Evolutionary conservation across 306 rosid species (phyloP), one percentile per base, ranked within the genome.

Genomic region (Sindora glabra): DNA sequence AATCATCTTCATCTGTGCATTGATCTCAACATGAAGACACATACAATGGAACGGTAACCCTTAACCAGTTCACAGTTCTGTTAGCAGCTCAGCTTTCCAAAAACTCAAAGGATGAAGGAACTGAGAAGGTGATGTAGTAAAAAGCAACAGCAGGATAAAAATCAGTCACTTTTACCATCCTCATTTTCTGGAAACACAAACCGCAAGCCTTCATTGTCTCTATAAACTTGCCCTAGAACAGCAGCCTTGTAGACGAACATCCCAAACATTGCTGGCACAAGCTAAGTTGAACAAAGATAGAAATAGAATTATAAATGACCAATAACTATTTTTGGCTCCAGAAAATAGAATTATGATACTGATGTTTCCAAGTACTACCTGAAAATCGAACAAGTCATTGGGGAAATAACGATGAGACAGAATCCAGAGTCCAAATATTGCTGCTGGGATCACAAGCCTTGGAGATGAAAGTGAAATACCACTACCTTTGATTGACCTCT

Each of bases 221-320:
- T 79, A 59, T 91, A 87, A 32, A 85, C 96, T 85, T 91, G 98
- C 41, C 81, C 87, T 36, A 91, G 88, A 22, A 52, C 84, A 39
- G 95, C 98, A 56, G 90, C 98, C 76, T 91, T 91, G 72, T 91
- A 85, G 48, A 85, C 98, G 61, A 91, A 83, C 96, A 91, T 69
- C 69, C 98, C 98, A 52, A 88, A 62, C 89, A 88, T 88, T 26
- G 98, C 98, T 8, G 98, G 98, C 59, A 84, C 91, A 67, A 91
- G 71, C 98, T 91, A 73, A 12, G 40, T 53, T 49, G 71, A 44
- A 67, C 17, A 75, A 64, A n/a, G n/a, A n/a, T n/a, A n/a, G 14
- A 51, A 4, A 42, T 19, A 72, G 24, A 23, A 42, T 56, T 19
- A 30, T 47, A 13, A 59, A 29, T 54, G 57, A 68, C 13, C 49